Base-by-base conservation (phyloP, 2,329 filamentous ascomycete genomes). In the Purpureocillium takamizusanense region DNA sequence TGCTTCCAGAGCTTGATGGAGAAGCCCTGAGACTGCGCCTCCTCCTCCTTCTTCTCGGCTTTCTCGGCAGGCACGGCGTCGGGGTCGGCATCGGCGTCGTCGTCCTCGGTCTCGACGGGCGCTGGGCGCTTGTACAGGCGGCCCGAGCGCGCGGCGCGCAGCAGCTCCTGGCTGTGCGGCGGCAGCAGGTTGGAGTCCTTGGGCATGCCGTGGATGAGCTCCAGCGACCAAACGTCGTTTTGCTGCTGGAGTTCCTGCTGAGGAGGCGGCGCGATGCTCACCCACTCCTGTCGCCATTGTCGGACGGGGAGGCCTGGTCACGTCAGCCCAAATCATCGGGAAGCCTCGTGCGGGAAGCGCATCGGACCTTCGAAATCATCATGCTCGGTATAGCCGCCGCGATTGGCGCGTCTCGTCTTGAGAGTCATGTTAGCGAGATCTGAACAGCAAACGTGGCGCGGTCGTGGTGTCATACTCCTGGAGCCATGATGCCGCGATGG, bases 181-280 rank as follows among this genome's bases (percentile, higher is more conserved):
- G 85, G 76, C 9, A 95, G 68, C 25, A 94, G 70, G 41, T 83
- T 75, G 23, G 78, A 85, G 56, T 95, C 90, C 51, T 85, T 84
- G 30, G 90, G 90, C 86, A 95, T 90, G 33, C 76, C 77, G 46
- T 76, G 70, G 3, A 86, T 81, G 14, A 87, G 72, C 54, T 95
- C 89, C 35, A 70, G 55, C n/a, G 79, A 81, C 76, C 83, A 90
- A 37, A 76, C 69, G 55, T 83, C 76, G 51, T 79, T 77, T 48
- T 72, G 72, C 44, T 78, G 69, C 25, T 65, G 69, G 21, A 72
- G 77, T 50, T 89, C 83, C 45, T 77, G 68, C 29, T 76, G 71
- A 9, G 73, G 66, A 11, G 76, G 76, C 37, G 86, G 81, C 47
- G 78, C 78, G 53, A 90, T 66, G 31, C 66, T 81, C 40, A 86